Conservation (phyloP, 1,284 basidiomycete species). For the Cryptococcus hybrid region DNA sequence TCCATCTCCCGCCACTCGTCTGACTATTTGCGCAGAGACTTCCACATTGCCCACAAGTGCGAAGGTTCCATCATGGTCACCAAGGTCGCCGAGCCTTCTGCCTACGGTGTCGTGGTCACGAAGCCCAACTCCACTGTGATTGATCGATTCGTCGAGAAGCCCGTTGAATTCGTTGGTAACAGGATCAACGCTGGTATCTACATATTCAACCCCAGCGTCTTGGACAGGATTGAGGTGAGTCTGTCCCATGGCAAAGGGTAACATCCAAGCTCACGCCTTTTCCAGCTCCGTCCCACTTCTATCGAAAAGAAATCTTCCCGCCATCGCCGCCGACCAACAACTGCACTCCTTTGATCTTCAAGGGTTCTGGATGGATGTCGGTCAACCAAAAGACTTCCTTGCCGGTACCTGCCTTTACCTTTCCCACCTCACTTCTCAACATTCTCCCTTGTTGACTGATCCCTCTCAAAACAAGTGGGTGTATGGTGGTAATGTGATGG, state of each 20-base stretch:
- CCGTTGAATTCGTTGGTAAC: conserved; percentile 58
- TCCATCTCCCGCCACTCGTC: background rate
- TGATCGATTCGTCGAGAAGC: conserved; percentile 59
- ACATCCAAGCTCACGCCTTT: background rate
- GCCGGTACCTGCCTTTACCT: conserved; percentile 56
- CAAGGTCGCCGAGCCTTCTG: conserved; percentile 57
- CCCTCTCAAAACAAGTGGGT: conserved; percentile 54
- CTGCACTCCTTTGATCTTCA: conserved; percentile 56
- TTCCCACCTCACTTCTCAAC: conserved; percentile 52
- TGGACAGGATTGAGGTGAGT: conserved; percentile 55
- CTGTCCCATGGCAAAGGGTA: background rate
- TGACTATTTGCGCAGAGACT: conserved; percentile 45
- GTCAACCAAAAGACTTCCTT: conserved; percentile 56
- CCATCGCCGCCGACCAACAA: conserved; percentile 54
- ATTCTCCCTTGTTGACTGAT: conserved; percentile 52
- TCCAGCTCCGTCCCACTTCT: background rate
- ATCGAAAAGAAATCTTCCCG: conserved; percentile 49
- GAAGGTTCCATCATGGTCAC: conserved; percentile 56
- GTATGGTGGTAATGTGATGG: conserved; percentile 54
- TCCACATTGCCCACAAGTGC: conserved; percentile 52
- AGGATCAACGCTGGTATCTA: conserved; percentile 59
- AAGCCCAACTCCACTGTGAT: conserved; percentile 53
- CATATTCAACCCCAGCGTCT: conserved; percentile 57
- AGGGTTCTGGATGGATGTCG: conserved; percentile 59
- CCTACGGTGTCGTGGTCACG: conserved; percentile 57